Conservation (phyloP, 2,329 filamentous ascomycete species). For the Aschersonia sp. region DNA sequence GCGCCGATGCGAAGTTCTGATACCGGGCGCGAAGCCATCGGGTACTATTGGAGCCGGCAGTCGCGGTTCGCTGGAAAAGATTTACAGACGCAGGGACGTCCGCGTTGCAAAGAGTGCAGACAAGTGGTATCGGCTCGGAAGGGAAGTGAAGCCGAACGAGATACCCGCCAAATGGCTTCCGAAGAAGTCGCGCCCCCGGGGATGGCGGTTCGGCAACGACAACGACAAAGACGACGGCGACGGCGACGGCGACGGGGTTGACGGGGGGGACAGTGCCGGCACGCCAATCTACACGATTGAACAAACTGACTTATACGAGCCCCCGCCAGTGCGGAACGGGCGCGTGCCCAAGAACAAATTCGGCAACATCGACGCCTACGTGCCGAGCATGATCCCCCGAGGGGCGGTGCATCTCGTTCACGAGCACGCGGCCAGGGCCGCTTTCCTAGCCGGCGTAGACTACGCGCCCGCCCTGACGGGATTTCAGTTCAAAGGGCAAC, state of each 20-base stretch:
- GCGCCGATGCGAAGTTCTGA: slow-evolving; percentile 66
- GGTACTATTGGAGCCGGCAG: slow-evolving; percentile 64
- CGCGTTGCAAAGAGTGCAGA: slow-evolving; percentile 63
- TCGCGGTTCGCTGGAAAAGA: slow-evolving; percentile 50
- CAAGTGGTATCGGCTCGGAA: slow-evolving; percentile 81
- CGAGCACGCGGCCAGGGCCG: slow-evolving; percentile 52
- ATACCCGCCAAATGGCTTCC: slow-evolving; percentile 66
- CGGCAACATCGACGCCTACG: slow-evolving; percentile 87
- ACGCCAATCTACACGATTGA: slow-evolving; percentile 45
- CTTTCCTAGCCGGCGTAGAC: slow-evolving; percentile 63
- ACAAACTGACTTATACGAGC: slow-evolving; percentile 58
- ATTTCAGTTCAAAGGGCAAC: slow-evolving; percentile 73
- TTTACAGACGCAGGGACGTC: slow-evolving; percentile 75
- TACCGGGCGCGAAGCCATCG: slow-evolving; percentile 51
- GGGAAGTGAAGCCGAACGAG: slow-evolving; percentile 63
- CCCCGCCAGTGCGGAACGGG: slow-evolving; percentile 63
- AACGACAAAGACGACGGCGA: neutral
- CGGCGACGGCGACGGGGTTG: slow-evolving; percentile 10
- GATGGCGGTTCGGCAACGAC: slow-evolving; percentile 5
- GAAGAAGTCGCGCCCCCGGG: slow-evolving; percentile 24
- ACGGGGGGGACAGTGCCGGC: slow-evolving; percentile 19
- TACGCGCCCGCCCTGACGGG: slow-evolving; percentile 83
- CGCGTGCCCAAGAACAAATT: slow-evolving; percentile 80
- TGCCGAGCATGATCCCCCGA: slow-evolving; percentile 75
- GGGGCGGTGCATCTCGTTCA: slow-evolving; percentile 61